These are phyloP conservation scores for Backusella luteola DNA, from an alignment of 192 early-diverging fungal genomes.

Conservation along the genomic window DNA sequence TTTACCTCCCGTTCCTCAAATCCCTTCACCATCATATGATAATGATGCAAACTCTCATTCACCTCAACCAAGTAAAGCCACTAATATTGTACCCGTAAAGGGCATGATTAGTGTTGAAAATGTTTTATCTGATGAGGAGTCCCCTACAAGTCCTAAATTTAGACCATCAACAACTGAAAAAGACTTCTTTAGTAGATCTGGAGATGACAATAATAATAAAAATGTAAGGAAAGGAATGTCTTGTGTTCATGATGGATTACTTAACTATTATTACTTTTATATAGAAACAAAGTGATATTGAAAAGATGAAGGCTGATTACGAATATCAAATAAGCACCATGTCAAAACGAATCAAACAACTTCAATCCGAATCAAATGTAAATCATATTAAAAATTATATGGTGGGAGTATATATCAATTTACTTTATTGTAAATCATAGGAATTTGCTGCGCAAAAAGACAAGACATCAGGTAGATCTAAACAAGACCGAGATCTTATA, in stretches of 20 bases:
- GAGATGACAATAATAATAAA: background rate
- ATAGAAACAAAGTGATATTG: slow-evolving; percentile 5
- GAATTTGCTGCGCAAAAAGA: background rate
- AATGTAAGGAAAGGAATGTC: background rate
- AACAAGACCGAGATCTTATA: background rate
- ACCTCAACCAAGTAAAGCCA: slow-evolving; percentile 26
- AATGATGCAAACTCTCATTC: background rate
- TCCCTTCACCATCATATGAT: slow-evolving; percentile 10
- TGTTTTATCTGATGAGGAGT: background rate
- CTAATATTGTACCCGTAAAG: slow-evolving; percentile 25
- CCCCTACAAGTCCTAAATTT: background rate
- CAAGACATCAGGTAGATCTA: slow-evolving; percentile 4
- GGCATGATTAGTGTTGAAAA: slow-evolving; percentile 26
- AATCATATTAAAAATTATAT: background rate
- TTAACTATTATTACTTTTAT: background rate
- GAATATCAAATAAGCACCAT: slow-evolving; percentile 59
- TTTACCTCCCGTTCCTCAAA: slow-evolving; percentile 16
- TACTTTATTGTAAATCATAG: background rate
- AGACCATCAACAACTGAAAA: background rate
- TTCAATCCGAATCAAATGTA: slow-evolving; percentile 47
- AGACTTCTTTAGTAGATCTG: slow-evolving; percentile 9
- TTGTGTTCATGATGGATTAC: too few species aligned
- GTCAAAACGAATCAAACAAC: slow-evolving; percentile 63
- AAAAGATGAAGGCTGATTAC: slow-evolving; percentile 50
- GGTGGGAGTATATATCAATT: background rate